phyloP scores from a whole-genome alignment of 192 early-diverging fungal species.

The Pilobolus umbonatus region DNA sequence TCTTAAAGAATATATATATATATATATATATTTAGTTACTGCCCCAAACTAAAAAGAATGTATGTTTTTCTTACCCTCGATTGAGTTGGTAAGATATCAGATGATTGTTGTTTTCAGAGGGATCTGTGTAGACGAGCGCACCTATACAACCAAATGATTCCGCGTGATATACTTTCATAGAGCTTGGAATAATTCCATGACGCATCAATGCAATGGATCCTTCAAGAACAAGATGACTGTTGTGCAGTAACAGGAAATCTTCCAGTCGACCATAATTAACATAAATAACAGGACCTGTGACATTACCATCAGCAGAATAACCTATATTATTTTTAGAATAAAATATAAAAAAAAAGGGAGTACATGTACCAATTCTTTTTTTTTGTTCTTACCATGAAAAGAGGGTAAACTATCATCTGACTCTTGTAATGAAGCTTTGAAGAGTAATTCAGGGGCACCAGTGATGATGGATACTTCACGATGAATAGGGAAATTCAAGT shows the following conservation, averaged over 20 bases:
- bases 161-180: slow-evolving; percentile 51
- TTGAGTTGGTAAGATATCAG: slow-evolving; percentile 36
- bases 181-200: slow-evolving; percentile 43
- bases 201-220: slow-evolving; percentile 53
- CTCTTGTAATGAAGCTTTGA: slow-evolving; percentile 53
- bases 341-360: slow-evolving; percentile 18
- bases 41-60: too few relatives aligned
- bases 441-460: slow-evolving; percentile 36
- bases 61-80: too few relatives aligned
- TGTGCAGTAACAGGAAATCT: slow-evolving; percentile 46
- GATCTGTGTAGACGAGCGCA: slow-evolving; percentile 59
- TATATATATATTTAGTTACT: neutral
- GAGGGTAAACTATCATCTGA: slow-evolving; percentile 52
- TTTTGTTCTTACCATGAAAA: slow-evolving; percentile 46
- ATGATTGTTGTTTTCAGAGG: slow-evolving; percentile 25
- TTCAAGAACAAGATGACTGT: slow-evolving; percentile 26
- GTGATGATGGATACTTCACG: slow-evolving; percentile 50
- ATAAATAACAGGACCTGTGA: slow-evolving; percentile 57
- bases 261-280: slow-evolving; percentile 55
- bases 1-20: neutral
- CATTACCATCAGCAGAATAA: slow-evolving; percentile 53
- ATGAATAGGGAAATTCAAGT: slow-evolving; percentile 50
- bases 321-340: slow-evolving; percentile 35
- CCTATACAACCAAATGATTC: slow-evolving; percentile 49
- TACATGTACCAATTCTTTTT: neutral